Evolutionary conservation across 129 eudicot species (phyloP), one percentile per base, ranked within the genome.

Genomic region (Ambrosia artemisiifolia): DNA sequence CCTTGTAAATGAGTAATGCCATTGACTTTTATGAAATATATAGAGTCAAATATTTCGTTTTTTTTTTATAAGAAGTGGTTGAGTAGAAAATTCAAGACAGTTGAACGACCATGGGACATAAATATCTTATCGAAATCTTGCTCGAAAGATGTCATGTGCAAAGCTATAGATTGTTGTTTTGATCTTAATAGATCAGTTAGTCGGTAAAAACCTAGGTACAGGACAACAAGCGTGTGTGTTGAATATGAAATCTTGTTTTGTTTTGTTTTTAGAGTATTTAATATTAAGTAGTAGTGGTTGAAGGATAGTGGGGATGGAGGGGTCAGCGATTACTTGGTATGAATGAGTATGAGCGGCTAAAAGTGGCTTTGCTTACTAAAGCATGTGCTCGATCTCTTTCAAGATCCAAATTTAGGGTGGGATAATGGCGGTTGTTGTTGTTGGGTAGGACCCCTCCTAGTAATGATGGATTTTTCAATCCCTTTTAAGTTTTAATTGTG

Each of bases 391-490:
- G 75, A 65, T 88, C 88, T 80, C 79, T 54, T 77, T 75, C 75
- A 78, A 74, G 77, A 73, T 75, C 85, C 76, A 77, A 28, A 43
- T 72, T 81, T 76, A 77, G 83, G 83, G 82, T 77, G 82, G 83
- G 85, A 86, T 86, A 69, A 84, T 81, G 91, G 83, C 80, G 84
- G 91, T 91, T 82, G 88, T 75, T 86, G 85, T 82, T 80, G 81
- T 75, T 71, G 63, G 20, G 70, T 55, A 55, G 65, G 76, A 74
- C 62, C 62, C 62, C 10, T 19, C 10, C 62, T 55, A 86, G 78
- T 55, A 55, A 55, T 86, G 82, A 86, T 79, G 83, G 70, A 66
- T 67, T 69, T 78, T 75, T 75, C 60, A 71, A 74, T 67, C 40
- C 47, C 73, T 33, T 30, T 63, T 19, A 69, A 47, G 69, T 33